Conservation (phyloP, 805 yeast species). For the Sungouiella thailandica region DNA sequence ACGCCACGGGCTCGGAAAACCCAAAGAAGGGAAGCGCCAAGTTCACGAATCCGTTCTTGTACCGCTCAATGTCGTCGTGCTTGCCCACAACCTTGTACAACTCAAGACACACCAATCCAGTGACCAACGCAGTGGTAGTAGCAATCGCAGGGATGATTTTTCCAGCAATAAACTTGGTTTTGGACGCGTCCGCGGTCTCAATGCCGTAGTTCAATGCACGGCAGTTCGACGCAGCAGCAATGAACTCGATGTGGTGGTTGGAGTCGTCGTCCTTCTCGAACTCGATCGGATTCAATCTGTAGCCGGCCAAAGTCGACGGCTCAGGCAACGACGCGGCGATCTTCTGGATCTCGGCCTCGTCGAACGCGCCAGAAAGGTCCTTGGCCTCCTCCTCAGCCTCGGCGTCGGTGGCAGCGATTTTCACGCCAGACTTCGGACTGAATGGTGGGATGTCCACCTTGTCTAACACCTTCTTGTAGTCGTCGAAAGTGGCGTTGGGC, state of each 20-base stretch:
- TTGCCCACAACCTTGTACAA: constrained; percentile 82
- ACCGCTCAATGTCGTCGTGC: constrained; percentile 71
- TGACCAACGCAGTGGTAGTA: constrained; percentile 95
- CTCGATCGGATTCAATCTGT: constrained; percentile 81
- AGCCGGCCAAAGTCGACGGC: constrained; percentile 85
- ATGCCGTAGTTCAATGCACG: constrained; percentile 90
- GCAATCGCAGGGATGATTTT: constrained; percentile 98
- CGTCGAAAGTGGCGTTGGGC: constrained; percentile 49
- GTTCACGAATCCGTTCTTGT: constrained; percentile 88
- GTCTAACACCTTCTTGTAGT: constrained; percentile 52
- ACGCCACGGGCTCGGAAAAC: constrained; percentile 91
- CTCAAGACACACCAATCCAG: constrained; percentile 91
- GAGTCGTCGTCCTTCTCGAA: constrained; percentile 98
- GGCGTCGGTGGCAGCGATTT: constrained; percentile 78
- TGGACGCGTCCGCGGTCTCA: constrained; percentile 81
- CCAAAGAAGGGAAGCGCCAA: constrained; percentile 95
- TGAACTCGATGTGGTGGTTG: constrained; percentile 94
- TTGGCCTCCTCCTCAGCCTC: constrained; percentile 83
- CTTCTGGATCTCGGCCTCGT: constrained; percentile 58
- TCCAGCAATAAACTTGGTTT: constrained; percentile 97
- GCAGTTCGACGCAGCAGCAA: constrained; percentile 91
- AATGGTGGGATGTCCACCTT: constrained; percentile 48
- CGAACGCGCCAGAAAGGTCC: constrained; percentile 36
- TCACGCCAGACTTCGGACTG: constrained; percentile 66
- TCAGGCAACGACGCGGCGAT: constrained; percentile 80